Conservation (phyloP, 176 grass and related monocot species). For the Avena insularis region DNA sequence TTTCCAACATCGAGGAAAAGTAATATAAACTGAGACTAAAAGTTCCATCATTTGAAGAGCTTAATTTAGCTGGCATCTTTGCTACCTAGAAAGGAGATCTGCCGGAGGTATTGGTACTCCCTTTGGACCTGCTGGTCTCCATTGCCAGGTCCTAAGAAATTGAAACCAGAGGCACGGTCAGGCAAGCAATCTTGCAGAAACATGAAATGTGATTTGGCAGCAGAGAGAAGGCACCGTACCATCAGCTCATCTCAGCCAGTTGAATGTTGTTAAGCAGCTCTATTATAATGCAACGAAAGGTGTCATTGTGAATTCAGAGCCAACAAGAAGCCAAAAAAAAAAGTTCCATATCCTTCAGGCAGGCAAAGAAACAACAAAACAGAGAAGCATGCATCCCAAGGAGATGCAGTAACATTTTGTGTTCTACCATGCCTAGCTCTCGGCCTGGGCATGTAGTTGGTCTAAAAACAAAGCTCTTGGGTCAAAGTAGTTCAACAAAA, state of each 20-base stretch:
- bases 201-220: background rate
- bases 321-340: conserved; percentile 62
- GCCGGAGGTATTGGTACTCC: conserved; percentile 49
- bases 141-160: conserved; percentile 50
- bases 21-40: background rate
- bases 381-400: background rate
- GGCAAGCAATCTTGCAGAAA: background rate
- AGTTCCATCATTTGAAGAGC: background rate
- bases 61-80: background rate
- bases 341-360: background rate
- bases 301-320: conserved; percentile 68
- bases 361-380: background rate
- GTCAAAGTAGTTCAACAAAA: background rate
- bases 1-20: background rate
- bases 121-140: conserved; percentile 60
- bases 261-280: conserved; percentile 84
- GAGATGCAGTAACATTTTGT: conserved; percentile 56
- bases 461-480: conserved; percentile 48
- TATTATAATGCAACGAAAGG: conserved; percentile 80
- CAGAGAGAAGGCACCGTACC: background rate
- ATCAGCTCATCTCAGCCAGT: conserved; percentile 55
- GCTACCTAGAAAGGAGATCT: background rate
- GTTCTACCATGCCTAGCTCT: conserved; percentile 47
- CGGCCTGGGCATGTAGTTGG: background rate
- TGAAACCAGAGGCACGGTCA: background rate